Evolutionary conservation across 2,329 filamentous ascomycete species (phyloP).

Genomic region (Aspergillus flavus): DNA sequence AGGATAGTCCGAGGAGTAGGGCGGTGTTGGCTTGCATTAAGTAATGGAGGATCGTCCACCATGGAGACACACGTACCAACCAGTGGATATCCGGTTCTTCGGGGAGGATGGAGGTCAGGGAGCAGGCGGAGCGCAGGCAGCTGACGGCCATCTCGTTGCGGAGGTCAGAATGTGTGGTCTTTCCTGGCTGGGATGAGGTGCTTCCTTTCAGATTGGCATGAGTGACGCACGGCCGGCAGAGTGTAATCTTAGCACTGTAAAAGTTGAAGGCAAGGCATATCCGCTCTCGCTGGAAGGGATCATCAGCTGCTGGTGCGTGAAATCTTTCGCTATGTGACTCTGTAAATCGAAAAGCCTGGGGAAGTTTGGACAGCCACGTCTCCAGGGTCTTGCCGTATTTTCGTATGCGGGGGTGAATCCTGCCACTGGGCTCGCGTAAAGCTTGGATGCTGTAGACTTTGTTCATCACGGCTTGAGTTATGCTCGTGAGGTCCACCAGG

Average conservation of each 20-base stretch:
- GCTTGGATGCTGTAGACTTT: conserved; percentile 44
- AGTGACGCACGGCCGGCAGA: conserved; percentile 47
- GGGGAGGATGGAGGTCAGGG: conserved; percentile 41
- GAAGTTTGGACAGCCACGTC: conserved; percentile 39
- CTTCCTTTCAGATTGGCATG: conserved; percentile 26
- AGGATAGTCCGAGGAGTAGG: conserved; percentile 42
- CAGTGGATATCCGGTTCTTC: conserved; percentile 37
- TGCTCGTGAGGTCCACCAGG: conserved; percentile 39
- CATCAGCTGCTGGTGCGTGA: conserved; percentile 16
- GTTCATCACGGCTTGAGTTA: conserved; percentile 41
- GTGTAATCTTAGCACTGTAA: conserved; percentile 43
- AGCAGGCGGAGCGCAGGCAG: conserved; percentile 44
- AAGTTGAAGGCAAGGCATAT: conserved; percentile 44
- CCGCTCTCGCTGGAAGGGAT: conserved; percentile 31
- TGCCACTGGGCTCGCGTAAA: conserved; percentile 31
- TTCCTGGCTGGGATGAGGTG: background rate
- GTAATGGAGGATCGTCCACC: conserved; percentile 48
- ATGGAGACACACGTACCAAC: conserved; percentile 39
- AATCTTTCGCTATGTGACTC: conserved; percentile 26
- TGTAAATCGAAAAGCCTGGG: conserved; percentile 37
- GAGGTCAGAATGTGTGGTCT: conserved; percentile 9
- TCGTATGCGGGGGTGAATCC: conserved; percentile 37
- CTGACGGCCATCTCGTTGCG: conserved; percentile 31
- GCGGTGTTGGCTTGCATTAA: conserved; percentile 47
- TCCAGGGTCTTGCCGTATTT: conserved; percentile 36